phyloP scores from a whole-genome alignment of 768 basidiomycete genomes.

The Boletus pseudopeckii region DNA sequence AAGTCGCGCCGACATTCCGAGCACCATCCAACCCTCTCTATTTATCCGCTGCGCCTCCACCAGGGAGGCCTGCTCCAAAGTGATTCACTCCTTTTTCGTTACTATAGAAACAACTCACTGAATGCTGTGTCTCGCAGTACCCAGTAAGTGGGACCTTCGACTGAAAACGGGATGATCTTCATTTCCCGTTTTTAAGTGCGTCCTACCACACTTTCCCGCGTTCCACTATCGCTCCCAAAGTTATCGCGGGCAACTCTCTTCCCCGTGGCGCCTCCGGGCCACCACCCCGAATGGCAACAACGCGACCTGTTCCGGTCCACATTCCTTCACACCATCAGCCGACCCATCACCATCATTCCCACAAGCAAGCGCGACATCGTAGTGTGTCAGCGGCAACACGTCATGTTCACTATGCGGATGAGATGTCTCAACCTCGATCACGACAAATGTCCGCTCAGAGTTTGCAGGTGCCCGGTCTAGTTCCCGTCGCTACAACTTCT shows the following conservation, averaged over 20 bases:
- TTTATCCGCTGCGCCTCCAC: constrained; percentile 14
- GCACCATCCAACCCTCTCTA: constrained; percentile 21
- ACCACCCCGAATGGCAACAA: constrained; percentile 1
- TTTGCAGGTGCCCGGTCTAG: background rate
- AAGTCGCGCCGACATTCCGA: constrained; percentile 11
- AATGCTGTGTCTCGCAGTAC: constrained; percentile 10
- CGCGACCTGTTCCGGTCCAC: background rate
- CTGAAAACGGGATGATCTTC: constrained; percentile 9
- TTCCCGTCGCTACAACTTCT: constrained; percentile 2
- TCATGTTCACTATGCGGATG: constrained; percentile 27
- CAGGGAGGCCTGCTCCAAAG: constrained; percentile 19
- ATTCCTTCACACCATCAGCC: constrained; percentile 7
- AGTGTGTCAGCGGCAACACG: constrained; percentile 18
- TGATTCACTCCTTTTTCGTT: constrained; percentile 7
- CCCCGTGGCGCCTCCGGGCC: background rate
- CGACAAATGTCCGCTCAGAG: constrained; percentile 9
- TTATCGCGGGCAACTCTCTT: background rate
- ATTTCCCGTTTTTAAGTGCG: constrained; percentile 12
- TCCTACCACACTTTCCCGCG: constrained; percentile 31
- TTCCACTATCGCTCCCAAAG: constrained; percentile 4
- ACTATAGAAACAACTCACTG: constrained; percentile 2
- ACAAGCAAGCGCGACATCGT: background rate
- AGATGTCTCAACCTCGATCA: constrained; percentile 4
- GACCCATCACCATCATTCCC: background rate
- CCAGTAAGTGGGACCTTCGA: constrained; percentile 23